phyloP scores from a whole-genome alignment of 106 monocot species.

The Chionographis japonica region DNA sequence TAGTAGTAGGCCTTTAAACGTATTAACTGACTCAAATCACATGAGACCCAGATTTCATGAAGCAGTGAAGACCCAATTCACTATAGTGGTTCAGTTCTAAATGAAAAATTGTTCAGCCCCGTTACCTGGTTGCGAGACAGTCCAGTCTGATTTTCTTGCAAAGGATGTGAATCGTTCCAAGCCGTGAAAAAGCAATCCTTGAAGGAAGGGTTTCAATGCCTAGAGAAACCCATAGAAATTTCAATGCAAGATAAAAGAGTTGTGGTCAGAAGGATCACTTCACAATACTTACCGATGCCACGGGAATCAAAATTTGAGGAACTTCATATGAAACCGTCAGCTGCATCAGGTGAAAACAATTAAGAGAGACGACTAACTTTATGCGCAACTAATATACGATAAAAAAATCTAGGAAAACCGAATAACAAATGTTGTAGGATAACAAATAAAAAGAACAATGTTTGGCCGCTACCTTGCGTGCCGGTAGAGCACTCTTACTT shows the following conservation, averaged over 20 bases:
- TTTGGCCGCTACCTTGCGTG: too few species aligned
- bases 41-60: too few species aligned
- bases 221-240: conserved; percentile 19
- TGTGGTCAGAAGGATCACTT: neutral
- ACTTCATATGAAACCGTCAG: conserved; percentile 68
- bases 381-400: neutral
- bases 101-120: too few species aligned
- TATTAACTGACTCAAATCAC: too few species aligned
- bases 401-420: neutral
- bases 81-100: too few species aligned
- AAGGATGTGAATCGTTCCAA: conserved; percentile 52
- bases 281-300: conserved; percentile 51
- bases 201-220: conserved; percentile 80
- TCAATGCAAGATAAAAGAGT: neutral
- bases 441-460: too few species aligned
- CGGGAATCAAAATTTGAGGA: conserved; percentile 54
- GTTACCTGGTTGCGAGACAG: too few species aligned
- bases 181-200: conserved; percentile 56
- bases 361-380: neutral
- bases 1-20: too few species aligned
- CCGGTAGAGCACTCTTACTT: conserved; percentile 33
- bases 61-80: too few species aligned
- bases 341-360: conserved; percentile 23
- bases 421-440: neutral
- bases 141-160: too few species aligned